Conservation (phyloP, 768 basidiomycete genomes). For the Suillus tomentosus region DNA sequence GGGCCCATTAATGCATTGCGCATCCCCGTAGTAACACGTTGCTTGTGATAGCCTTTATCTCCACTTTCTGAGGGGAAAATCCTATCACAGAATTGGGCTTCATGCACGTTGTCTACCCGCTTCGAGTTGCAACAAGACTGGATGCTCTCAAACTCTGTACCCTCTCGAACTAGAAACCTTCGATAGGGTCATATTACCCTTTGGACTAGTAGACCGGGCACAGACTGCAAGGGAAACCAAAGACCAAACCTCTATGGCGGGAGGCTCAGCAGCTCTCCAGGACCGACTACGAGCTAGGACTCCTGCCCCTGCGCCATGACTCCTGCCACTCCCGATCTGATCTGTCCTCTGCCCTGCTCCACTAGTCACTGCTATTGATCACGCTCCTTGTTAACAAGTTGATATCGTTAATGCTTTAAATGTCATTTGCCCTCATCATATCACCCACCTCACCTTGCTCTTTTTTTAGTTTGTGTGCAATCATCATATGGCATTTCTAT, state of each 20-base stretch:
- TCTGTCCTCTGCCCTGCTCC: too few relatives aligned
- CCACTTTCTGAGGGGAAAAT: conserved; percentile 75
- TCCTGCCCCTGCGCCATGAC: too few relatives aligned
- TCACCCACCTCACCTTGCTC: too few relatives aligned
- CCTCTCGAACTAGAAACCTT: conserved; percentile 53
- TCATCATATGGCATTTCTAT: too few relatives aligned
- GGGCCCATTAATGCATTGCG: conserved; percentile 64
- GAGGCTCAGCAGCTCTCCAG: too few relatives aligned
- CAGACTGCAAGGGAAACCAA: too few relatives aligned
- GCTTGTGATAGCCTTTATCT: conserved; percentile 49
- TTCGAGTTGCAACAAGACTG: conserved; percentile 87
- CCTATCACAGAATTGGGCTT: conserved; percentile 52
- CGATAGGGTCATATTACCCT: neutral
- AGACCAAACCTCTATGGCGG: too few relatives aligned
- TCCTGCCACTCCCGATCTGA: neutral
- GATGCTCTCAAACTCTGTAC: conserved; percentile 82
- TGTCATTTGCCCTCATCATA: neutral
- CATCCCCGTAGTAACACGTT: conserved; percentile 67
- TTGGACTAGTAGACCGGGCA: neutral
- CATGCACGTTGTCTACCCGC: conserved; percentile 87
- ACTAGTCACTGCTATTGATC: neutral
- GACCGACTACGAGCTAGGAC: neutral
- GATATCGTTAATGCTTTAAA: neutral
- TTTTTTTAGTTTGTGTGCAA: neutral
- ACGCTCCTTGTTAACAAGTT: neutral